phyloP scores from a whole-genome alignment of 1,139 yeast species.

The Yamadazyma songkhlaensis region DNA sequence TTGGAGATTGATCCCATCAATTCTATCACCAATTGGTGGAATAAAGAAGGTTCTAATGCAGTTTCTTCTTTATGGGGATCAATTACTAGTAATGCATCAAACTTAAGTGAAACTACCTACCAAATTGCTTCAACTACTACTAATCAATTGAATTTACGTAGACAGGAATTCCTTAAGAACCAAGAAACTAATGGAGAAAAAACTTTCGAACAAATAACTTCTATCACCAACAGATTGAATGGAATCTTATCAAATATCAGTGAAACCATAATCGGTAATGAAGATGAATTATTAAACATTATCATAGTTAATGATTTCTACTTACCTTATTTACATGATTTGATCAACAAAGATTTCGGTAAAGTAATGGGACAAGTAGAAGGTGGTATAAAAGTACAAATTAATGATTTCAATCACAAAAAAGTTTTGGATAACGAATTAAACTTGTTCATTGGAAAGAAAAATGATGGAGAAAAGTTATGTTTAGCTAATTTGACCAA shows the following conservation, averaged over 20 bases:
- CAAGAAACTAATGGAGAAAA: slow-evolving; percentile 25
- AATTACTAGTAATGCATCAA: slow-evolving; percentile 43
- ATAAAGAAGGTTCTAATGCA: slow-evolving; percentile 67
- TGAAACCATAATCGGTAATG: slow-evolving; percentile 61
- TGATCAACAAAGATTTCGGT: slow-evolving; percentile 68
- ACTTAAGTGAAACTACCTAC: slow-evolving; percentile 40
- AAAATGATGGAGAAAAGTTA: slow-evolving; percentile 84
- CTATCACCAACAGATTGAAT: slow-evolving; percentile 33
- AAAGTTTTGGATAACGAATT: slow-evolving; percentile 37
- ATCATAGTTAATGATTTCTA: slow-evolving; percentile 74
- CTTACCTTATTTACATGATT: slow-evolving; percentile 64
- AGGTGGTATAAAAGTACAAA: slow-evolving; percentile 70
- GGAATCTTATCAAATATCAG: slow-evolving; percentile 36
- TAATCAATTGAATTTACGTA: slow-evolving; percentile 40
- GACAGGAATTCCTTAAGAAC: slow-evolving; percentile 35
- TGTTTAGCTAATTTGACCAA: slow-evolving; percentile 84
- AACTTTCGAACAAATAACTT: slow-evolving; percentile 19
- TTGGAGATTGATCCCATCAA: slow-evolving; percentile 61
- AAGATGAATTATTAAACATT: slow-evolving; percentile 47
- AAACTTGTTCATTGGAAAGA: slow-evolving; percentile 72
- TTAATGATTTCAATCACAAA: slow-evolving; percentile 50
- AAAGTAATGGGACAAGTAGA: slow-evolving; percentile 90
- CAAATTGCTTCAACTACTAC: slow-evolving; percentile 44
- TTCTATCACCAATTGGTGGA: slow-evolving; percentile 82
- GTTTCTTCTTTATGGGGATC: slow-evolving; percentile 71